Evolutionary conservation across 2,329 filamentous ascomycete genomes (phyloP), one percentile per base, ranked within the genome.

Genomic region (Monosporascus sp.): DNA sequence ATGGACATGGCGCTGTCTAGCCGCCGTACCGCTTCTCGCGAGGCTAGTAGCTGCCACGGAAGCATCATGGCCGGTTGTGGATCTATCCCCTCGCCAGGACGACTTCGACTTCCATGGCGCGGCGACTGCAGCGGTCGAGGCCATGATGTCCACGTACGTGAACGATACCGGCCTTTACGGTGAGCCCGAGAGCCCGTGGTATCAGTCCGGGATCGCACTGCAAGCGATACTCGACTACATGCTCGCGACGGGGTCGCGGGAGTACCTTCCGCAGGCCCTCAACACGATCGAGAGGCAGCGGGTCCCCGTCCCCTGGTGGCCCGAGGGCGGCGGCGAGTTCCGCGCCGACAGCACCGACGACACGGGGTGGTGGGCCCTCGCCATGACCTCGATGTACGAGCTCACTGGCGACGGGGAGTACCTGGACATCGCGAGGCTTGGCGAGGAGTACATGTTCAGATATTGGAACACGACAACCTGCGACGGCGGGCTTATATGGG

Each of bases 301-400:
- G 9, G 63, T 55, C 6, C 66, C 69, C 2, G 52, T 72, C 5
- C 44, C 55, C 0, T 69, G 68, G 65, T 72, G 69, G 68, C 68
- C 70, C 0, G 58, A 69, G 39, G 70, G 70, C 17, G 64, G 58
- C 15, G 72, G 71, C 20, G 59, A 68, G 39, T 74, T 74, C 57
- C 69, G 70, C 39, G 70, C 66, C 18, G 68, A 71, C 50, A 69
- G 66, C 50, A 73, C 71, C n/a, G 65, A 65, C 31, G 77, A 80
- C 57, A 74, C 75, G 57, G 70, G 75, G 17, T 80, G 77, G 77
- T 80, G 77, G 77, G 76, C 71, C 6, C 68, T 79, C 52, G 77
- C 72, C 6, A 73, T 76, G 71, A 73, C 78, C 20, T 69, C 73
- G 22, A 65, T 75, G 3, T 80, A 74, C 59, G 73, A 79, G 60